Percentiles rank a stretch among this genome's conserved stretches.
Evolutionary conservation across 176 grass and related monocot species (phyloP).

Genomic region (Poa annua): DNA sequence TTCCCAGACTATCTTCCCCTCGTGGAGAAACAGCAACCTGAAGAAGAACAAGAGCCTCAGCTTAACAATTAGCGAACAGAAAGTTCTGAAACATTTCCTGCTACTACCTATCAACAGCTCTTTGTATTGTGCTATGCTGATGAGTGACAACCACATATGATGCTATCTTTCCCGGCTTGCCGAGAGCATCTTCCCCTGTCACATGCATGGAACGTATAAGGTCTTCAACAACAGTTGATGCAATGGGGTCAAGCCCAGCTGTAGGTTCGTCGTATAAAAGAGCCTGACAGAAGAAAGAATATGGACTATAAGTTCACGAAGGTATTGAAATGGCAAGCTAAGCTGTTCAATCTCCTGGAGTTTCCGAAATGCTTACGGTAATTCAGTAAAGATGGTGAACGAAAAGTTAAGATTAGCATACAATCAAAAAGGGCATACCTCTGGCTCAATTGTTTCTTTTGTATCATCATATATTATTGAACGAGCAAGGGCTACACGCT

Average conservation of each 20-base stretch:
- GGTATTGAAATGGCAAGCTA: conserved; percentile 10
- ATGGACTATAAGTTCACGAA: conserved; percentile 7
- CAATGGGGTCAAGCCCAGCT: conserved; percentile 95
- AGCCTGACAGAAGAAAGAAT: conserved; percentile 54
- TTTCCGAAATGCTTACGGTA: conserved; percentile 14
- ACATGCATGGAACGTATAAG: conserved; percentile 90
- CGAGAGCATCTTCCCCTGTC: conserved; percentile 62
- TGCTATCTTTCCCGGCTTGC: conserved; percentile 79
- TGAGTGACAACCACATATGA: conserved; percentile 93
- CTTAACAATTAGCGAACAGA: neutral
- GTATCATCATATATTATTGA: conserved; percentile 96
- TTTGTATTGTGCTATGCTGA: conserved; percentile 97
- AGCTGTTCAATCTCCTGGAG: neutral
- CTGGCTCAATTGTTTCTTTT: conserved; percentile 83
- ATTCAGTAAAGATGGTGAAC: neutral
- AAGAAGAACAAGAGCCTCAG: conserved; percentile 14
- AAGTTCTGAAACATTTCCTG: neutral
- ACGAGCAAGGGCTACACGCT: conserved; percentile 95
- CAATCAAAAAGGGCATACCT: conserved; percentile 57
- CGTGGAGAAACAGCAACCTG: conserved; percentile 92
- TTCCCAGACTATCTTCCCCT: conserved; percentile 95
- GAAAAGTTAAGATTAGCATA: conserved; percentile 23
- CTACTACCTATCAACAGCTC: conserved; percentile 89
- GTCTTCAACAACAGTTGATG: conserved; percentile 97
- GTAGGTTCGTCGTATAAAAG: conserved; percentile 96